Evolutionary conservation across 345 rosid genomes (phyloP).

Genomic region (Brassica napus): DNA sequence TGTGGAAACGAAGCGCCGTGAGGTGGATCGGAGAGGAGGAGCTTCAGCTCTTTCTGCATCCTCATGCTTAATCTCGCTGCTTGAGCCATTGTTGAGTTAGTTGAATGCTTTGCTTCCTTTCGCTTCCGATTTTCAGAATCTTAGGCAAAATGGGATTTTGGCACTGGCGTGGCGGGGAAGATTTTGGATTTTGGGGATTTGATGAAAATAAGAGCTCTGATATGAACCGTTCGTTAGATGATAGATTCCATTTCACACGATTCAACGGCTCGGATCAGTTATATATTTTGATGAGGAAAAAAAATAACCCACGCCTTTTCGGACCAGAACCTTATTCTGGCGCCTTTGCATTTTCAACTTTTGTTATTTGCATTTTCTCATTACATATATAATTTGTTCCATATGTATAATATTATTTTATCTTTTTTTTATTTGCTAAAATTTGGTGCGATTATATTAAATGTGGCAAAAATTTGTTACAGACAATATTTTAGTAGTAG

Average conservation of each 20-base stretch:
- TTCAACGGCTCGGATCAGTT: slow-evolving; percentile 1
- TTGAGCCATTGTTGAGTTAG: slow-evolving; percentile 56
- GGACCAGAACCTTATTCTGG: slow-evolving; percentile 99
- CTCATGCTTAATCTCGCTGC: slow-evolving; percentile 74
- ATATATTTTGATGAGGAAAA: neutral
- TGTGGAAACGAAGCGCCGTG: slow-evolving; percentile 66
- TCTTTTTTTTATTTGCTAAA: too few relatives aligned
- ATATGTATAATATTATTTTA: too few relatives aligned
- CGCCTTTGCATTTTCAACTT: slow-evolving; percentile 59
- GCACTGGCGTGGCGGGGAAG: neutral
- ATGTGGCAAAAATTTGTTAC: too few relatives aligned
- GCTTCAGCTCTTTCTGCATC: slow-evolving; percentile 83
- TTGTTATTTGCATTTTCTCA: neutral
- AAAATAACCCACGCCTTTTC: slow-evolving; percentile 76
- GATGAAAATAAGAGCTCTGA: neutral
- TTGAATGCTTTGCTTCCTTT: neutral
- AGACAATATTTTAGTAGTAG: too few relatives aligned
- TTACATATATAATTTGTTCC: too few relatives aligned
- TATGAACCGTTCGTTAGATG: slow-evolving; percentile 9
- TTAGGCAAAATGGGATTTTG: neutral
- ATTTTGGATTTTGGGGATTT: neutral
- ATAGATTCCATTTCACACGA: neutral
- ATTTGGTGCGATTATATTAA: too few relatives aligned
- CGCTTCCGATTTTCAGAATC: neutral
- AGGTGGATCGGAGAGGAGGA: slow-evolving; percentile 80